A percentile compares a stretch with the other conserved stretches of the same genome.
Evolutionary conservation across 1,139 yeast species (phyloP).

Genomic region (Hansenula sp.): DNA sequence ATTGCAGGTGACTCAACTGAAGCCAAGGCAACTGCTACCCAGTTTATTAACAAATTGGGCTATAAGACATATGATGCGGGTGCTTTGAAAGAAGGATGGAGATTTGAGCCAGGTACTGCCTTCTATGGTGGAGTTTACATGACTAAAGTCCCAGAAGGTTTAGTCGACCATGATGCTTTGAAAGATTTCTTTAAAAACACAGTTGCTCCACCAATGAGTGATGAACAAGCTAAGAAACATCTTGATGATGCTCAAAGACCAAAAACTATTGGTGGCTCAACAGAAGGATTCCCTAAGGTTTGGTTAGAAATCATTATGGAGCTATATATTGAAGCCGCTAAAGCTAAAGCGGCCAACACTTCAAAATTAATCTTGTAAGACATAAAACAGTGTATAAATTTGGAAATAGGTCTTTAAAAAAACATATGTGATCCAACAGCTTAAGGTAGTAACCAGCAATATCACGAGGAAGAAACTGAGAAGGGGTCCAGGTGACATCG

Average conservation of each 20-base stretch:
- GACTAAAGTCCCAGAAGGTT: background rate
- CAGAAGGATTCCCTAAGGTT: background rate
- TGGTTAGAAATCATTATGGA: background rate
- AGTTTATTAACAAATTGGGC: background rate
- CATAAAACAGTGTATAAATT: too few species aligned
- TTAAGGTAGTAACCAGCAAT: too few species aligned
- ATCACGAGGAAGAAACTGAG: too few species aligned
- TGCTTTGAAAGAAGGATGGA: slow-evolving; percentile 1
- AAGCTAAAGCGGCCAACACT: background rate
- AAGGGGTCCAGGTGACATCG: too few species aligned
- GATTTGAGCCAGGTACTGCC: background rate
- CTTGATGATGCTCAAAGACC: background rate
- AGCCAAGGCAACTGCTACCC: background rate
- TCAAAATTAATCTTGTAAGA: background rate
- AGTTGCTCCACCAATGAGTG: background rate
- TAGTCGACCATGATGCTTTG: background rate
- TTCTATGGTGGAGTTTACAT: background rate
- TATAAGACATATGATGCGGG: background rate
- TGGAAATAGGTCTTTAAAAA: too few species aligned
- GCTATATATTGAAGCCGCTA: background rate
- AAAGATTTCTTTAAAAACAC: background rate
- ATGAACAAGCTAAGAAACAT: background rate
- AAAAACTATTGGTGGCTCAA: background rate
- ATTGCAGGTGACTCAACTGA: background rate
- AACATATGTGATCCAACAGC: too few species aligned